Conservation (phyloP, 139 green algal species). For the Chlamydomonas urium region DNA sequence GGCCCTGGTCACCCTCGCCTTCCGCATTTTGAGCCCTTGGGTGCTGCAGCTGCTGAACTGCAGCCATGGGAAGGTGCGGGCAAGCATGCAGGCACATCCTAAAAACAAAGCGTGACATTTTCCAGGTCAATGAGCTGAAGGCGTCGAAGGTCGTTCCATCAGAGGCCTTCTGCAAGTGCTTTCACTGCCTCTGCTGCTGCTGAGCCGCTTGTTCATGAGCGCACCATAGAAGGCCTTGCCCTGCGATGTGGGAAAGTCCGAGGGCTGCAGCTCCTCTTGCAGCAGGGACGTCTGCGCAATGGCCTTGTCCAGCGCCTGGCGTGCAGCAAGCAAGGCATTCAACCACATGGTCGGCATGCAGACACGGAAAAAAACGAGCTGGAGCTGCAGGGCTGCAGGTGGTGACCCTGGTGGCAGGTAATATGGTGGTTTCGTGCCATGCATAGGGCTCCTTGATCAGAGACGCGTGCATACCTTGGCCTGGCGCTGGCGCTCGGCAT, state of each 20-base stretch:
- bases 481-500: neutral
- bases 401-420: neutral
- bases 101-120: neutral
- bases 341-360: too few species aligned
- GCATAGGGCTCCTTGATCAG: neutral
- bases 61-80: neutral
- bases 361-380: neutral
- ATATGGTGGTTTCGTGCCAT: neutral
- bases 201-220: neutral
- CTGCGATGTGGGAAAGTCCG: neutral
- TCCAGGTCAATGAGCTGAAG: neutral
- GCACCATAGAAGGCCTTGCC: slow-evolving; percentile 9
- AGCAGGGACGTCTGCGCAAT: neutral
- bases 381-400: neutral
- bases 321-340: too few species aligned
- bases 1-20: too few species aligned
- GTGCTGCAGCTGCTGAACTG: slow-evolving; percentile 5
- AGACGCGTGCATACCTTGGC: neutral
- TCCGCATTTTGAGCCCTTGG: neutral
- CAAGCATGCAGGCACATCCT: neutral
- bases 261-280: neutral
- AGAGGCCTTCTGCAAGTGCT: neutral
- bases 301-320: slow-evolving; percentile 5
- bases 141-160: neutral
- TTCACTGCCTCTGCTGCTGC: neutral